Conservation (phyloP, 177 flowering plant species). For the Vitis hybrid region DNA sequence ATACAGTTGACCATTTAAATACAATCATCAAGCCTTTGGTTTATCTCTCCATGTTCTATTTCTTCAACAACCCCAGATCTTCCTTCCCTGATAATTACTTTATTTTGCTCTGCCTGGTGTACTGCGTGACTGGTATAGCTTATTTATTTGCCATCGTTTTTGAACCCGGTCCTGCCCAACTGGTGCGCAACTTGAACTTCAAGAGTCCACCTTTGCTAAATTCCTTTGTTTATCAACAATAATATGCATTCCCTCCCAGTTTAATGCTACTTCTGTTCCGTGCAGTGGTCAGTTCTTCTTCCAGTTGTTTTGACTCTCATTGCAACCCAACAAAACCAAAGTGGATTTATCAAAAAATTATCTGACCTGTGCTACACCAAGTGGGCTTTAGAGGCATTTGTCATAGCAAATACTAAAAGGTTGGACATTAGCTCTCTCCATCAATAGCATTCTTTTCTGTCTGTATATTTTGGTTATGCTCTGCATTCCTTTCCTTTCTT, state of each 20-base stretch:
- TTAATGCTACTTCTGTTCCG: slow-evolving; percentile 9
- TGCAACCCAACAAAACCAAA: slow-evolving; percentile 51
- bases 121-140: slow-evolving; percentile 96
- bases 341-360: slow-evolving; percentile 27
- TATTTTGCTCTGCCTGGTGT: slow-evolving; percentile 79
- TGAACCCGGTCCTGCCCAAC: slow-evolving; percentile 85
- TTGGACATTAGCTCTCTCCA: slow-evolving; percentile 17
- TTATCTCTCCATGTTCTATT: slow-evolving; percentile 95
- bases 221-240: not conserved
- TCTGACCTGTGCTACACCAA: slow-evolving; percentile 69
- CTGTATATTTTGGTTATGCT: not conserved
- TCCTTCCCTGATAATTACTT: slow-evolving; percentile 70
- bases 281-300: slow-evolving; percentile 94
- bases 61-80: slow-evolving; percentile 97
- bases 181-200: slow-evolving; percentile 47
- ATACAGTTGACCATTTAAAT: slow-evolving; percentile 82
- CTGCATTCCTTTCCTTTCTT: not conserved
- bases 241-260: not conserved
- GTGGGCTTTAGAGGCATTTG: slow-evolving; percentile 93
- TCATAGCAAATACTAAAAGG: slow-evolving; percentile 88
- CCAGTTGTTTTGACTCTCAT: slow-evolving; percentile 95
- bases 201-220: not conserved
- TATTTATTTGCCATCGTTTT: slow-evolving; percentile 77
- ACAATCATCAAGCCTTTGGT: slow-evolving; percentile 86
- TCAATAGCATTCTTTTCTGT: not conserved